Evolutionary conservation across 306 rosid genomes (phyloP), one percentile per base, ranked within the genome.

Genomic region (Malus sylvestris): DNA sequence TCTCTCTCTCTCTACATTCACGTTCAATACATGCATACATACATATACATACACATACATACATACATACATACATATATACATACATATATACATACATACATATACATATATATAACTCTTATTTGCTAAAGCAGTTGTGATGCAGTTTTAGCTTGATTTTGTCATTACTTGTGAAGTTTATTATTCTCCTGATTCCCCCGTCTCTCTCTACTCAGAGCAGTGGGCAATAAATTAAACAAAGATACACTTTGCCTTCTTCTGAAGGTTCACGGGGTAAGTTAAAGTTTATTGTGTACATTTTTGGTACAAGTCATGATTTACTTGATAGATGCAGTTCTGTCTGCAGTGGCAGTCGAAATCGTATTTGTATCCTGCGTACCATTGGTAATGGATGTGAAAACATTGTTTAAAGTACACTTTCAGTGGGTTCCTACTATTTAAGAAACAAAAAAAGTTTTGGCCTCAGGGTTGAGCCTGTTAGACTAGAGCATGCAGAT

Each of bases 171-270:
- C 67, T 58, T 73, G 72, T 72, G 29, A 29, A 25, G 64, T 33
- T 23, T 35, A 38, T 79, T 29, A 38, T 79, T 44, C 20, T 63
- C 80, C 45, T 78, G 32, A 71, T 29, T 13, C 63, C 66, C 51
- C 23, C 65, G 73, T 79, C 62, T 35, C 49, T 78, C 76, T 75
- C 63, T 81, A 67, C 60, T 76, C 92, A 93, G 97, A 86, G 92
- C 97, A 42, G 81, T 93, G 66, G 86, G 96, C 81, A 53, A 87
- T 79, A 93, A 93, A 87, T 10, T 90, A 59, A 93, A 86, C 79
- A 83, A 81, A 74, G 90, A 89, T 82, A 90, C 94, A 57, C 84
- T 93, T 77, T 90, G 94, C 77, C 94, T 93, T 76, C 96, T 93
- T 61, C 83, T 93, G 78, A 89, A 90, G 83, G 91, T 90, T 81